Conservation (phyloP, 2,329 filamentous ascomycete species). For the Dactylella cylindrospora region DNA sequence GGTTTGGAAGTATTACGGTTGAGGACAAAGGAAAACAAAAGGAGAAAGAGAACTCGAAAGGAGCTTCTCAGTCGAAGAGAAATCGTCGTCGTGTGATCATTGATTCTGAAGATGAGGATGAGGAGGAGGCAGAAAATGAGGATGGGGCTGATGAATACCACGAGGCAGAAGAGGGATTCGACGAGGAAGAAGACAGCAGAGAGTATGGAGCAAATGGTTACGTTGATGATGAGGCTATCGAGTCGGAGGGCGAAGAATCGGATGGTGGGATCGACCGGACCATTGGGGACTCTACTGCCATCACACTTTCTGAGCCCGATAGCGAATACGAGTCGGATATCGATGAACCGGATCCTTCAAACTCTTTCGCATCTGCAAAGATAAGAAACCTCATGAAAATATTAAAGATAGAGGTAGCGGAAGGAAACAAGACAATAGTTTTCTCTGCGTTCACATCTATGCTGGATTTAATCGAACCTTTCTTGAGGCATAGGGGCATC, state of each 20-base stretch:
- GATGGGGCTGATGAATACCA: constrained; percentile 50
- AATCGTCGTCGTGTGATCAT: constrained; percentile 52
- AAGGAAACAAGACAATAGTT: constrained; percentile 90
- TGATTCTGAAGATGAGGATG: constrained; percentile 60
- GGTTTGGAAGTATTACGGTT: constrained; percentile 50
- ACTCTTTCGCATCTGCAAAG: constrained; percentile 77
- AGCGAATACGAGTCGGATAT: constrained; percentile 49
- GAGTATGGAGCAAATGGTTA: constrained; percentile 12
- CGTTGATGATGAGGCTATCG: constrained; percentile 46
- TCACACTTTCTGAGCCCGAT: constrained; percentile 23
- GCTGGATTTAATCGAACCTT: constrained; percentile 93
- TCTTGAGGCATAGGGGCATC: constrained; percentile 73
- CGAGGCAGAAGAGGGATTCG: constrained; percentile 50
- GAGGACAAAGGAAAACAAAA: constrained; percentile 50
- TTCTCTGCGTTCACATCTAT: constrained; percentile 99
- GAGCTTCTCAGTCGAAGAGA: constrained; percentile 51
- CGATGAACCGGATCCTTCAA: constrained; percentile 50
- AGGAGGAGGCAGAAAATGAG: constrained; percentile 50
- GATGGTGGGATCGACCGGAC: constrained; percentile 26
- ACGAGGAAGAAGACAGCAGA: constrained; percentile 18
- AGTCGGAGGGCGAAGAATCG: constrained; percentile 40
- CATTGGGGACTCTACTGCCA: constrained; percentile 20
- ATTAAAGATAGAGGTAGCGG: constrained; percentile 71
- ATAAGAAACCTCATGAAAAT: constrained; percentile 82
- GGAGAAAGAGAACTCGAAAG: constrained; percentile 47